Evolutionary conservation across 768 basidiomycete genomes (phyloP).

Genomic region (Nevesoporus exiguus): DNA sequence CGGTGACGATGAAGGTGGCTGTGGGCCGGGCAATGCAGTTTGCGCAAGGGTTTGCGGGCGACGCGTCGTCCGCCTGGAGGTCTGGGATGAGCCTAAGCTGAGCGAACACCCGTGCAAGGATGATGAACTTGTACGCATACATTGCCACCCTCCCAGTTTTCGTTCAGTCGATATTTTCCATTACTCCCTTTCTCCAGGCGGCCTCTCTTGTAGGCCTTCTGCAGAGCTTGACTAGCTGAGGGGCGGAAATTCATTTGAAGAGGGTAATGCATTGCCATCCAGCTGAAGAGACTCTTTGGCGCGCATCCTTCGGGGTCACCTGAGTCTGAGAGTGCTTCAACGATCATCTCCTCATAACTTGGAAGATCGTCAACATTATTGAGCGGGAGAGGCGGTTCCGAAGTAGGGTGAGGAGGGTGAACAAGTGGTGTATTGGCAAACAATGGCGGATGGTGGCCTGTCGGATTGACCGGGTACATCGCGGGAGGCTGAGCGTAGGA

Average conservation of each 20-base stretch:
- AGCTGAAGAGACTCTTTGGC: constrained; percentile 79
- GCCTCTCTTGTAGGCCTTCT: constrained; percentile 81
- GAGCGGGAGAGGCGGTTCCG: constrained; percentile 25
- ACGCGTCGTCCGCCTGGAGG: constrained; percentile 72
- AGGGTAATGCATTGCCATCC: constrained; percentile 83
- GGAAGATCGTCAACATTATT: constrained; percentile 56
- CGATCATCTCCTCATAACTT: constrained; percentile 91
- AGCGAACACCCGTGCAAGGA: constrained; percentile 4
- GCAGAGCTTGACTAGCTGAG: constrained; percentile 84
- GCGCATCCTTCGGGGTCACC: constrained; percentile 71
- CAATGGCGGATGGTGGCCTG: constrained; percentile 28
- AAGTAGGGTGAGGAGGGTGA: constrained; percentile 31
- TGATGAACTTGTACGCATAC: constrained; percentile 41
- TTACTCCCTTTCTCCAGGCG: constrained; percentile 71
- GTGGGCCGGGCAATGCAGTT: constrained; percentile 29
- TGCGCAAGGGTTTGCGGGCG: constrained; percentile 59
- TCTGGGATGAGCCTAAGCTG: constrained; percentile 39
- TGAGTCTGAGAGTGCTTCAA: constrained; percentile 66
- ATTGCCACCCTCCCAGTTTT: constrained; percentile 77
- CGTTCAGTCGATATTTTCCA: constrained; percentile 73
- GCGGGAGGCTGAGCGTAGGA: constrained; percentile 32
- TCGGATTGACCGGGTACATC: constrained; percentile 30
- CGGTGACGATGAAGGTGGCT: constrained; percentile 40
- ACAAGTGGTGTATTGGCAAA: constrained; percentile 36
- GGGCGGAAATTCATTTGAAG: constrained; percentile 87